These are phyloP conservation scores for Exophiala sp. DNA, from an alignment of 2,329 filamentous ascomycete species.

Conservation along the genomic window DNA sequence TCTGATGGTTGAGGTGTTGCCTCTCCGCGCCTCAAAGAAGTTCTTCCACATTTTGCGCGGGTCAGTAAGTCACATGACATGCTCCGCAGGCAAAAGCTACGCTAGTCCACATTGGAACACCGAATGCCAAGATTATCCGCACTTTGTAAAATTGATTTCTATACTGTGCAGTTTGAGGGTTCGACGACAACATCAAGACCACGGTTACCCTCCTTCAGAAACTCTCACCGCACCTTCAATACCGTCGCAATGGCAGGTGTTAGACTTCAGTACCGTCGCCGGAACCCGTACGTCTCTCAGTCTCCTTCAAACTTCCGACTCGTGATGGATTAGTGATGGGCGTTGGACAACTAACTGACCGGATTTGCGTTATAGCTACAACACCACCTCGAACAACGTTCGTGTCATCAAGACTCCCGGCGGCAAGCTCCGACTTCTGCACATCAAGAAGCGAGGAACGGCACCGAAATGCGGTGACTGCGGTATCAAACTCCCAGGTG, in stretches of 20 bases:
- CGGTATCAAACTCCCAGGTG: conserved; percentile 91
- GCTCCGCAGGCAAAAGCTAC: background rate
- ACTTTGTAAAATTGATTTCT: conserved; percentile 5
- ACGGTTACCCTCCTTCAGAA: conserved; percentile 2
- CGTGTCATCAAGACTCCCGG: conserved; percentile 94
- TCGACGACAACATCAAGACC: conserved; percentile 15
- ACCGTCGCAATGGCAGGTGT: conserved; percentile 29
- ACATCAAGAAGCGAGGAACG: conserved; percentile 99
- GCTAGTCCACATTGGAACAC: conserved; percentile 2
- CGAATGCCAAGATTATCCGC: conserved; percentile 10
- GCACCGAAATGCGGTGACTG: conserved; percentile 99
- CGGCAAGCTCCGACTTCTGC: conserved; percentile 88
- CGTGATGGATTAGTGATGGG: background rate
- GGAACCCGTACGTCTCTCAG: conserved; percentile 66
- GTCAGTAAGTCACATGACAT: conserved; percentile 5
- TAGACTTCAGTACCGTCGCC: conserved; percentile 57
- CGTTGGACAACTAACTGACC: conserved; percentile 3
- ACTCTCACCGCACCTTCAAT: conserved; percentile 15
- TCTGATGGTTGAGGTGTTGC: background rate
- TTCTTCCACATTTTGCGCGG: conserved; percentile 8
- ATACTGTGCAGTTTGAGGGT: background rate
- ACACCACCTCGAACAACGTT: conserved; percentile 96
- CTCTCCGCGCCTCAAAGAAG: background rate
- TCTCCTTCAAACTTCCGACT: conserved; percentile 8
- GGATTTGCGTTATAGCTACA: conserved; percentile 62